phyloP scores from a whole-genome alignment of 2,329 filamentous ascomycete genomes.

The Arthrobotrys sphaeroides region DNA sequence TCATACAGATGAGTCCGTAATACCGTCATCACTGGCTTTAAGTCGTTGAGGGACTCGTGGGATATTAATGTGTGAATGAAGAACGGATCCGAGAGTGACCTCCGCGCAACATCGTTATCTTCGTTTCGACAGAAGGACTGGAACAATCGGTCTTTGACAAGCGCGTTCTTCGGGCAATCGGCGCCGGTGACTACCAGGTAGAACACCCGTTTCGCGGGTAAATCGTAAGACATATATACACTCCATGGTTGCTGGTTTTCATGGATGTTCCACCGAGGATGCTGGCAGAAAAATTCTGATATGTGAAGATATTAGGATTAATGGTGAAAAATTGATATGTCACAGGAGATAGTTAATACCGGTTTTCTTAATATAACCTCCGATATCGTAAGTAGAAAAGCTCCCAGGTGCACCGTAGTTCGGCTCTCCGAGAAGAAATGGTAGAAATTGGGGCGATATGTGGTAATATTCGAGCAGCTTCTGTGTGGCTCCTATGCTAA shows the following conservation, averaged over 20 bases:
- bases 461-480: background rate
- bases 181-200: constrained; percentile 7
- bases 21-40: constrained; percentile 21
- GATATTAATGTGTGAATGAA: constrained; percentile 23
- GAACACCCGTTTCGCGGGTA: background rate
- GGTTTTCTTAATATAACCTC: background rate
- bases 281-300: constrained; percentile 20
- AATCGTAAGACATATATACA: constrained; percentile 21
- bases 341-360: background rate
- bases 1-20: constrained; percentile 17
- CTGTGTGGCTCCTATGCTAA: background rate
- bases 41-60: constrained; percentile 26
- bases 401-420: constrained; percentile 2
- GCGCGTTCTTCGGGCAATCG: constrained; percentile 4
- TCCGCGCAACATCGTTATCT: background rate
- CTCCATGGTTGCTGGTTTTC: constrained; percentile 21
- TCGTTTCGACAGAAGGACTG: constrained; percentile 14
- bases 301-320: background rate
- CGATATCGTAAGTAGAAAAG: background rate
- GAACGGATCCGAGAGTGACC: constrained; percentile 5
- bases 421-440: constrained; percentile 3
- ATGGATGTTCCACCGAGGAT: constrained; percentile 20
- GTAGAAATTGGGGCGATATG: constrained; percentile 7
- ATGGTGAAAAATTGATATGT: background rate
- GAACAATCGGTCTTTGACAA: constrained; percentile 23